phyloP scores from a whole-genome alignment of 2,329 filamentous ascomycete genomes.

The Nannizziopsis arthrosporioides region DNA sequence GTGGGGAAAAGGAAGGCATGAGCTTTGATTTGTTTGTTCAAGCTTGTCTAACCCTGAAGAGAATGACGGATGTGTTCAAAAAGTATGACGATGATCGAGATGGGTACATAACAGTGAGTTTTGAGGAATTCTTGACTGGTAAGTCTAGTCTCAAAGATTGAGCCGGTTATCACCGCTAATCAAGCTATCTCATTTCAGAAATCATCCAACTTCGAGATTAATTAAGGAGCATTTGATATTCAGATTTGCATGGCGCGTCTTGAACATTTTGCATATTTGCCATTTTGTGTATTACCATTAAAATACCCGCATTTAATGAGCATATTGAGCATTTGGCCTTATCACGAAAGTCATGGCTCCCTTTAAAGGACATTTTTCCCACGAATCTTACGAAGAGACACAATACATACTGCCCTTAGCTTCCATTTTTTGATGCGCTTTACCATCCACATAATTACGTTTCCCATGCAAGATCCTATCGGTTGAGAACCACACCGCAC shows the following conservation, averaged over 20 bases:
- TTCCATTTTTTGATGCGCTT: too few relatives aligned
- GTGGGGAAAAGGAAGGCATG: constrained; percentile 50
- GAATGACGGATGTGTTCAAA: constrained; percentile 99
- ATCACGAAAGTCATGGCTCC: not conserved
- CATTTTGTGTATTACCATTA: not conserved
- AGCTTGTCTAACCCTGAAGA: constrained; percentile 88
- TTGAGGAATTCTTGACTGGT: constrained; percentile 66
- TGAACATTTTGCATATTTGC: not conserved
- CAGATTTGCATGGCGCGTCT: not conserved
- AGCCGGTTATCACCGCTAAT: not conserved
- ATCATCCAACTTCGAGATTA: constrained; percentile 13
- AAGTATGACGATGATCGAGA: constrained; percentile 96
- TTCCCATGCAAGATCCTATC: too few relatives aligned
- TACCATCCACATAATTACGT: too few relatives aligned
- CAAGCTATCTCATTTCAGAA: constrained; percentile 1
- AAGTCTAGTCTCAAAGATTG: constrained; percentile 17
- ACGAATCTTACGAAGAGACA: too few relatives aligned
- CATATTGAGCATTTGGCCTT: not conserved
- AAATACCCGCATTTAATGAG: too few relatives aligned
- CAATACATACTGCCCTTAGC: too few relatives aligned
- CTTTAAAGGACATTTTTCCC: too few relatives aligned
- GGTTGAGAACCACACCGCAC: too few relatives aligned
- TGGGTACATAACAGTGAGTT: constrained; percentile 75
- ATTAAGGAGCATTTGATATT: not conserved
- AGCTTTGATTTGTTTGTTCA: constrained; percentile 97